Evolutionary conservation across 345 rosid species (phyloP).

Genomic region (Heritiera fomes): DNA sequence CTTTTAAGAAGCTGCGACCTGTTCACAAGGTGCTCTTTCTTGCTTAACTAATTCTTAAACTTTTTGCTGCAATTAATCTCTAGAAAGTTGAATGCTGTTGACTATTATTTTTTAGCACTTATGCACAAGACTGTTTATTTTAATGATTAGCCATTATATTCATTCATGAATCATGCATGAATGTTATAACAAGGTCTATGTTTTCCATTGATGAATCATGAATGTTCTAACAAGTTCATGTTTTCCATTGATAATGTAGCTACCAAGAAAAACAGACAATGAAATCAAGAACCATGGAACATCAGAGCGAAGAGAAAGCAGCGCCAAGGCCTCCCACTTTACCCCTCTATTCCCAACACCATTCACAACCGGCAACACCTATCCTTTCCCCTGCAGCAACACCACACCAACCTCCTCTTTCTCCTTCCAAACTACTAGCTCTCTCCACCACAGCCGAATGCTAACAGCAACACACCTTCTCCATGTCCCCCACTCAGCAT

Average conservation of each 20-base stretch:
- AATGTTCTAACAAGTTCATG: no score
- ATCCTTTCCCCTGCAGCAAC: constrained; percentile 24
- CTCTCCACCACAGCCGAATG: not conserved
- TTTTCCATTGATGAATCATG: not conserved
- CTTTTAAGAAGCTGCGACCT: constrained; percentile 69
- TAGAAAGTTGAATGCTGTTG: no score
- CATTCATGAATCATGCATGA: not conserved
- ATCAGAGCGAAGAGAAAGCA: constrained; percentile 60
- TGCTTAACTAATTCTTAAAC: constrained; percentile 10
- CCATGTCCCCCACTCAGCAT: not conserved
- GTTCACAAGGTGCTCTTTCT: constrained; percentile 58
- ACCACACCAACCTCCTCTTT: constrained; percentile 17
- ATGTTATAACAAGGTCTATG: no score
- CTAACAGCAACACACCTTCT: not conserved
- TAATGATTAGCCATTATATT: not conserved
- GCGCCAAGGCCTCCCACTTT: constrained; percentile 68
- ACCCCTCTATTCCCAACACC: constrained; percentile 38
- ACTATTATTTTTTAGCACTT: no score
- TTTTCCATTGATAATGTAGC: not conserved
- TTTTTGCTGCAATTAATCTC: not conserved
- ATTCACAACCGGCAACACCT: constrained; percentile 26
- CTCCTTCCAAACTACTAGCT: constrained; percentile 32
- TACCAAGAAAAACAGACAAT: constrained; percentile 54
- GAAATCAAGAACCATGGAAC: constrained; percentile 85
- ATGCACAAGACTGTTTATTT: no score